Percentiles rank a stretch among this genome's conserved stretches.
Evolutionary conservation across 2,329 filamentous ascomycete species (phyloP).

Genomic region (Fusarium nodosum): DNA sequence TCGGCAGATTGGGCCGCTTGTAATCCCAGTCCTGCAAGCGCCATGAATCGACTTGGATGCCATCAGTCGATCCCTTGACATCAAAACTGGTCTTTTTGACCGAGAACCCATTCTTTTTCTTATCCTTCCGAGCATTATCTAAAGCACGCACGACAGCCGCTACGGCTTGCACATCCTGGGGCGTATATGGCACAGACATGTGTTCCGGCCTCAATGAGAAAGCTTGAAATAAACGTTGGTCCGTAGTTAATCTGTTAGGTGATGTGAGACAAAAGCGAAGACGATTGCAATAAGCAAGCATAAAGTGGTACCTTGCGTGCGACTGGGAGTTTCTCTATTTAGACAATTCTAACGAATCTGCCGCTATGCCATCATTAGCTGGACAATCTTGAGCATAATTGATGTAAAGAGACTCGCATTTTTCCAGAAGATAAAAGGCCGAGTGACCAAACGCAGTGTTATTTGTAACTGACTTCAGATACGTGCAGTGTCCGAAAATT

Average conservation of each 20-base stretch:
- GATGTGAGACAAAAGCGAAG: conserved; percentile 29
- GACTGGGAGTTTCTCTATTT: conserved; percentile 11
- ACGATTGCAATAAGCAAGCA: conserved; percentile 7
- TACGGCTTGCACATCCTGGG: conserved; percentile 79
- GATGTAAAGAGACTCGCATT: conserved; percentile 16
- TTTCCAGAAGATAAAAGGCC: neutral
- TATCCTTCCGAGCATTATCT: conserved; percentile 67
- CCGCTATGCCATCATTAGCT: neutral
- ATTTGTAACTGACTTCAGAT: neutral
- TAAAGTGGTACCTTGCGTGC: conserved; percentile 13
- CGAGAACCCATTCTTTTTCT: conserved; percentile 72
- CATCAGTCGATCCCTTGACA: conserved; percentile 72
- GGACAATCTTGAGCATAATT: neutral
- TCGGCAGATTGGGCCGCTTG: conserved; percentile 87
- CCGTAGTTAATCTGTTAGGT: conserved; percentile 6
- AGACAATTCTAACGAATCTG: neutral
- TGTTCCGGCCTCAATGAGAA: neutral
- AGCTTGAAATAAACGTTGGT: neutral
- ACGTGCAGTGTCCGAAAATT: neutral
- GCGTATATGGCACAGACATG: conserved; percentile 68
- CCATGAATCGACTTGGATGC: conserved; percentile 87
- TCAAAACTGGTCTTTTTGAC: conserved; percentile 85
- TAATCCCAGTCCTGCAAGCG: conserved; percentile 96
- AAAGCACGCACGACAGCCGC: conserved; percentile 74
- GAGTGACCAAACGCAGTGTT: neutral